A percentile compares a stretch with the other conserved stretches of the same genome.
These are phyloP conservation scores for Paracoccidioides brasiliensis DNA, from an alignment of 2,329 filamentous ascomycete genomes.

Conservation along the genomic window DNA sequence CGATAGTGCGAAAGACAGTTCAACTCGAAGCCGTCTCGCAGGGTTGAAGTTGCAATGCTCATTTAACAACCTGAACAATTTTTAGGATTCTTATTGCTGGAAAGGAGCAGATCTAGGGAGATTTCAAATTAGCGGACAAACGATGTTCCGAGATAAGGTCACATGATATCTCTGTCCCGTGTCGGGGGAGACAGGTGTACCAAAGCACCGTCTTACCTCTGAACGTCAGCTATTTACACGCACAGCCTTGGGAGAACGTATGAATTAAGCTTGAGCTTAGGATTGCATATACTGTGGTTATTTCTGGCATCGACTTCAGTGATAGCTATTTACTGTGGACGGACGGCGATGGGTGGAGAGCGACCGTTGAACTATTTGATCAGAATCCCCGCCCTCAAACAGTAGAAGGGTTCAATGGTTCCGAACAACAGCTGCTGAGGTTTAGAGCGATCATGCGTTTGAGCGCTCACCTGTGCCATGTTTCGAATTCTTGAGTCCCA, in stretches of 20 bases:
- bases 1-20: neutral
- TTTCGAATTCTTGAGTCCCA: conserved; percentile 50
- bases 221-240: neutral
- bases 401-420: conserved; percentile 18
- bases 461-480: conserved; percentile 26
- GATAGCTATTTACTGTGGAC: neutral
- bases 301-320: neutral
- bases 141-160: neutral
- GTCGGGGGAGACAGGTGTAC: neutral
- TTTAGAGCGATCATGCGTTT: conserved; percentile 30
- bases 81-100: neutral
- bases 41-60: neutral
- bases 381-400: neutral
- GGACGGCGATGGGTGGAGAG: neutral
- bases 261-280: neutral
- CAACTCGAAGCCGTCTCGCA: neutral
- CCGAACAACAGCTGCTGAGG: conserved; percentile 15
- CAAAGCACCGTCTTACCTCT: neutral
- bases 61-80: neutral
- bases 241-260: neutral
- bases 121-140: neutral
- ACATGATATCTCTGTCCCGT: neutral
- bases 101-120: neutral
- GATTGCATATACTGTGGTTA: neutral
- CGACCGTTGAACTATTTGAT: neutral